Evolutionary conservation across 495 filamentous ascomycete genomes (phyloP).

Genomic region (Xylaria cubensis): DNA sequence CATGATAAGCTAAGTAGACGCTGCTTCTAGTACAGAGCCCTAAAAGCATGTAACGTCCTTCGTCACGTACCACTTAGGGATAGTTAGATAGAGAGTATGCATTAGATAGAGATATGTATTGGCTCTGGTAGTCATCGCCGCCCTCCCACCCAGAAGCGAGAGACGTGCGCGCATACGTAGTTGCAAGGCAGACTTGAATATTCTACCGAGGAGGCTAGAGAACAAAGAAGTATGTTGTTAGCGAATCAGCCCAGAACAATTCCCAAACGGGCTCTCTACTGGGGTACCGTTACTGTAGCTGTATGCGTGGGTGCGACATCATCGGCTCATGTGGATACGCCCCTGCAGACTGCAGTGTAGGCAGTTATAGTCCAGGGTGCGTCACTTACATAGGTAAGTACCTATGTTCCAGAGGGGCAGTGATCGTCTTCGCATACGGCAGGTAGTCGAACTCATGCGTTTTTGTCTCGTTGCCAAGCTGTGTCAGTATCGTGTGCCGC

Average conservation of each 20-base stretch:
- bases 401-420: neutral
- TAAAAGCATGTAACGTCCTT: neutral
- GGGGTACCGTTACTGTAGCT: neutral
- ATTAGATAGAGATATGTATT: neutral
- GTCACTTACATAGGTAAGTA: neutral
- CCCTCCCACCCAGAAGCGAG: neutral
- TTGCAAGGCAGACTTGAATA: neutral
- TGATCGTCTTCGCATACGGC: constrained; percentile 6
- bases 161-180: neutral
- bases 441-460: neutral
- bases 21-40: neutral
- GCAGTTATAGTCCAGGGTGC: neutral
- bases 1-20: neutral
- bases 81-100: neutral
- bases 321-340: constrained; percentile 6
- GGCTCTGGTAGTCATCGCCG: neutral
- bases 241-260: neutral
- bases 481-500: neutral
- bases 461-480: neutral
- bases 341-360: constrained; percentile 7
- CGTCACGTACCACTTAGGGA: neutral
- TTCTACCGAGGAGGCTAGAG: neutral
- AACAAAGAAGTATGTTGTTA: neutral
- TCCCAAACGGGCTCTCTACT: neutral
- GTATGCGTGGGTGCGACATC: neutral